Conservation (phyloP, 2,329 filamentous ascomycete species). For the Pyricularia grisea region DNA sequence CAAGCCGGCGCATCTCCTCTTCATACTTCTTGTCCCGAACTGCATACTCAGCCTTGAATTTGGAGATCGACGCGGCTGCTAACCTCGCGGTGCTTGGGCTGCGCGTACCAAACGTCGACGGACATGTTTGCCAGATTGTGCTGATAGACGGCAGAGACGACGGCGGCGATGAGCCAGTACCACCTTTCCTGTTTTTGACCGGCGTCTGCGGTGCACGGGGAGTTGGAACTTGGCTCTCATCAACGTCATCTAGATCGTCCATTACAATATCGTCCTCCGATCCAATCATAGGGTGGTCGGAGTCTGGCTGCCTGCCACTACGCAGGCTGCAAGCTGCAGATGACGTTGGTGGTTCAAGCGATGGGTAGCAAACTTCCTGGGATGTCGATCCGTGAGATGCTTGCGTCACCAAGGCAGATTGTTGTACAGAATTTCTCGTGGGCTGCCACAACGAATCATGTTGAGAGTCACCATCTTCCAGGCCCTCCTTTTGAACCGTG, state of each 20-base stretch:
- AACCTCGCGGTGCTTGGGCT: constrained; percentile 19
- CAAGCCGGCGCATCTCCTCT: constrained; percentile 32
- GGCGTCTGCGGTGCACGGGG: constrained; percentile 5
- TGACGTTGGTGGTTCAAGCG: constrained; percentile 20
- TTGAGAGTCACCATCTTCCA: not conserved
- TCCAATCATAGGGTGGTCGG: constrained; percentile 8
- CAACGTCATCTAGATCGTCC: constrained; percentile 10
- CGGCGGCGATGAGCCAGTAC: constrained; percentile 6
- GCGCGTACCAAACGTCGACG: constrained; percentile 23
- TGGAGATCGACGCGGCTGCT: constrained; percentile 14
- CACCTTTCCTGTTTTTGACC: not conserved
- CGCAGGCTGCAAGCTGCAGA: constrained; percentile 28
- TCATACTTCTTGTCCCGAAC: constrained; percentile 28
- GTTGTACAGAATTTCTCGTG: constrained; percentile 10
- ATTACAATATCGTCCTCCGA: constrained; percentile 23
- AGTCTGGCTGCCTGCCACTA: constrained; percentile 42
- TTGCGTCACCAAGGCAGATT: not conserved
- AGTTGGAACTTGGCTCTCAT: not conserved
- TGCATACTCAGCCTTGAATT: constrained; percentile 16
- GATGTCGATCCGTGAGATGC: not conserved
- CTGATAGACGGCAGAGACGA: constrained; percentile 21
- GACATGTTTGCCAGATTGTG: constrained; percentile 31
- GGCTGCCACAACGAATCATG: constrained; percentile 1
- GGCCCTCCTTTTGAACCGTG: not conserved
- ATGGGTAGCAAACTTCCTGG: constrained; percentile 19